Evolutionary conservation across 192 early-diverging fungal species (phyloP), one percentile per base, ranked within the genome.

Genomic region (Coemansia sp.): DNA sequence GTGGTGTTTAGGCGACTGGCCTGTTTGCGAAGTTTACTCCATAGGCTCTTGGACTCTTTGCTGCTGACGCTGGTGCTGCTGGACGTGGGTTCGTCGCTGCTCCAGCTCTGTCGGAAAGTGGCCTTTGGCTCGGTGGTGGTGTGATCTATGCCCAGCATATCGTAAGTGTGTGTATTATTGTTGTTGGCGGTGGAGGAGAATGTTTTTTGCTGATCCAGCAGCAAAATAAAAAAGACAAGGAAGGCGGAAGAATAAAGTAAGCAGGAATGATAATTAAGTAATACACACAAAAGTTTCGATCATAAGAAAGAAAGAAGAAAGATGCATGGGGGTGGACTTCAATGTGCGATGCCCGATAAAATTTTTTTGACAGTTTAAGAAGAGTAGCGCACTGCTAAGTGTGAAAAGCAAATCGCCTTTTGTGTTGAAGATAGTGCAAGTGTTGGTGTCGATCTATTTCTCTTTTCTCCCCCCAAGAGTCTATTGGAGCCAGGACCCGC

Each of bases 11-110:
- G 31, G 19, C 68, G 70, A 39, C 75, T 74, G 62, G 75, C 65
- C 37, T 76, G 71, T 31, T 66, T 82, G 66, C 80, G 80, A 63
- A 82, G 66, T 42, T 70, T 73, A 36, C 72, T 70, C 80, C 80
- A 82, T 58, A 82, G 69, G 23, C 76, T 59, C 25, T 63, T 70
- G 19, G 62, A 25, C 31, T 70, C 68, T 42, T 73, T 72, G 66
- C 77, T 75, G 44, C 60, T 69, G 21, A 60, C 55, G 32, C 75
- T 76, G 72, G 63, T 68, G 75, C 69, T 77, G 72, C 75, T 77
- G 25, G 68, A 70, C 5, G 63, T 17, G 37, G 71, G 80, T 39
- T 74, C 72, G 72, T 82, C 80, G 72, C 80, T 82, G 72, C 80
- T 72, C 75, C 80, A 82, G 75, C 80, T 82, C 46, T 74, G 69